A percentile compares a stretch with the other conserved stretches of the same genome.
Evolutionary conservation across 805 yeast genomes (phyloP).

Genomic region (Monosporozyma aquatica): DNA sequence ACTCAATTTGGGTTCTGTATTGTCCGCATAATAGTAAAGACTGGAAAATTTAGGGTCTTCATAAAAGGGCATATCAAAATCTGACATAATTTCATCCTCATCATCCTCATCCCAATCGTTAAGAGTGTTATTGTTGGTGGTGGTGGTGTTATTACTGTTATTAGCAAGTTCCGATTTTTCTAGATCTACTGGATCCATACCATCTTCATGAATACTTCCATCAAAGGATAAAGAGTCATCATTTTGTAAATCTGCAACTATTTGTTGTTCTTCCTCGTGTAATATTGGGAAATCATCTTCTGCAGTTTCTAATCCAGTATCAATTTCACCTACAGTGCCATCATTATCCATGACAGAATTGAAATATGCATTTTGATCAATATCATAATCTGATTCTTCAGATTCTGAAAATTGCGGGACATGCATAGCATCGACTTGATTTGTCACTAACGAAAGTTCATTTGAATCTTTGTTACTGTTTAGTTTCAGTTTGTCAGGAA

Average conservation of each 20-base stretch:
- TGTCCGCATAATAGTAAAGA: constrained; percentile 26
- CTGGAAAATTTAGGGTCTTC: constrained; percentile 34
- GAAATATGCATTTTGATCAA: constrained; percentile 27
- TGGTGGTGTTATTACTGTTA: too few species aligned
- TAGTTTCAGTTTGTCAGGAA: constrained; percentile 49
- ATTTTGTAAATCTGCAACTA: constrained; percentile 25
- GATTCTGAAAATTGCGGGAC: constrained; percentile 16
- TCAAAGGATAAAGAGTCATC: constrained; percentile 28
- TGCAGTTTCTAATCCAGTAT: constrained; percentile 27
- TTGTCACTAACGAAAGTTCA: neutral
- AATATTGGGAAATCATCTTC: constrained; percentile 28
- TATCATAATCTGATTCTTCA: constrained; percentile 30
- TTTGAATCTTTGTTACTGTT: constrained; percentile 3
- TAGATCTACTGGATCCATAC: constrained; percentile 24
- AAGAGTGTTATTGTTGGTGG: constrained; percentile 3
- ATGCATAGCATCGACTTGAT: constrained; percentile 1
- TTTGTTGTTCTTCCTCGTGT: constrained; percentile 27
- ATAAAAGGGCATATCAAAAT: constrained; percentile 34
- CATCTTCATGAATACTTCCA: constrained; percentile 29
- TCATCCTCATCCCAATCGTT: constrained; percentile 25
- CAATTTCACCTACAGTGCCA: constrained; percentile 28
- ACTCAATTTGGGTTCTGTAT: constrained; percentile 27
- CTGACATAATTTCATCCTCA: constrained; percentile 28
- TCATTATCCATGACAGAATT: constrained; percentile 19
- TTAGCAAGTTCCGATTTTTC: too few species aligned